Evolutionary conservation across 805 yeast genomes (phyloP), one percentile per base, ranked within the genome.

Genomic region (Starmerella etchellsii): DNA sequence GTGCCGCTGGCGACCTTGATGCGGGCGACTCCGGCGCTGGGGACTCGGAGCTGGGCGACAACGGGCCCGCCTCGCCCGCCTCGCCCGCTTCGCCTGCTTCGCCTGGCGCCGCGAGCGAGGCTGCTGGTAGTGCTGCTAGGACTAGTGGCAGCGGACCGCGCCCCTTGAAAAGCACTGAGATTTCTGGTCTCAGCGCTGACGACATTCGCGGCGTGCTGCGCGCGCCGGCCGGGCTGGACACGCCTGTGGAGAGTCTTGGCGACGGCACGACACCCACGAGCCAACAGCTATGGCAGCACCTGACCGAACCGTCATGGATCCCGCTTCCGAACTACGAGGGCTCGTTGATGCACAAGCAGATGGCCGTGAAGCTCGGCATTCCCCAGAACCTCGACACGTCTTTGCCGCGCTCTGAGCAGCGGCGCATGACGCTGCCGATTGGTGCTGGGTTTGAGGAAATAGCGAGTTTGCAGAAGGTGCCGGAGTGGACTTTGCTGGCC

Each of bases 331-430:
- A 76, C 44, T 83, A 94, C 94, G 70, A 69, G 32, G 68, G 68
- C 40, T 77, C 81, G 54, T 65, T 74, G 16, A 68, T 80, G 20
- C 70, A 85, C 37, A 71, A 79, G 50, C 74, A 72, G 49, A 58
- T 83, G 25, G 63, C 80, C 25, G 63, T 77, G 16, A 70, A 75
- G 23, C 61, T 83, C 33, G 85, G 87, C 1, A 69, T 83, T 2
- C 93, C 93, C 0, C 70, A 81, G 31, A 78, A 78, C 51, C 61
- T 78, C 14, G 84, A 78, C 56, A 81, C 77, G 52, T 44, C 70
- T 45, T 47, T 59, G 43, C 67, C 67, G 33, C 19, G 16, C 6
- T 50, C 47, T 38, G 42, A 36, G 26, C 38, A 42, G 9, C 45
- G 46, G 14, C 23, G 33, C n/a, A 47, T 57, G 39, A 43, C 38